A percentile compares a stretch with the other conserved stretches of the same genome.
phyloP scores from a whole-genome alignment of 169 alveolate genomes.

The Plasmodium coatneyi region DNA sequence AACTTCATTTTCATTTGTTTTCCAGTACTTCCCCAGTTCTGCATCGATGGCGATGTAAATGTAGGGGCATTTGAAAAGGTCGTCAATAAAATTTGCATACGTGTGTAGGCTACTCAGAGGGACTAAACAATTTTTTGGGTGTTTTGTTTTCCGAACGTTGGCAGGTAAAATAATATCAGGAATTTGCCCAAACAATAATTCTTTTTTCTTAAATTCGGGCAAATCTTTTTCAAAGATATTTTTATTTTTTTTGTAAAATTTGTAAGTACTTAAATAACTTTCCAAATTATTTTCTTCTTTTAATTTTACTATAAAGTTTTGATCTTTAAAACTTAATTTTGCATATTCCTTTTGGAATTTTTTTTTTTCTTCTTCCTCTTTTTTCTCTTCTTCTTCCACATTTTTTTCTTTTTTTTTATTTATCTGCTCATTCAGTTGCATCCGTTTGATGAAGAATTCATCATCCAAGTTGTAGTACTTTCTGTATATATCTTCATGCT shows the following conservation, averaged over 20 bases:
- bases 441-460: conserved; percentile 41
- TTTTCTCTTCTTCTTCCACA: conserved; percentile 27
- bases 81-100: conserved; percentile 57
- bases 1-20: conserved; percentile 53
- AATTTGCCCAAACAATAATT: conserved; percentile 47
- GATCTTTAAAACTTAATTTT: conserved; percentile 35
- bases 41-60: conserved; percentile 70
- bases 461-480: conserved; percentile 47
- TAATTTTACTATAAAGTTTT: conserved; percentile 40
- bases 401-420: conserved; percentile 9
- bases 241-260: conserved; percentile 67
- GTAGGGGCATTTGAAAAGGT: conserved; percentile 31
- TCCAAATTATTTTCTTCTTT: conserved; percentile 37
- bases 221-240: conserved; percentile 43
- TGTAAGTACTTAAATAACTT: conserved; percentile 2
- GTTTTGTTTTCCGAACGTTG: conserved; percentile 54
- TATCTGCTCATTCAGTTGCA: conserved; percentile 9
- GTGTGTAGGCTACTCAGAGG: conserved; percentile 52
- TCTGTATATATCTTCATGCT: conserved; percentile 61
- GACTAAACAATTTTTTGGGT: conserved; percentile 54
- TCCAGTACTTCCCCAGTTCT: conserved; percentile 69
- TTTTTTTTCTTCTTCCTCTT: conserved; percentile 20
- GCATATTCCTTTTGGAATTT: conserved; percentile 32
- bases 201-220: conserved; percentile 59
- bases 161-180: conserved; percentile 72